These are phyloP conservation scores for Eudorina sp. DNA, from an alignment of 139 green algal species.

Conservation along the genomic window DNA sequence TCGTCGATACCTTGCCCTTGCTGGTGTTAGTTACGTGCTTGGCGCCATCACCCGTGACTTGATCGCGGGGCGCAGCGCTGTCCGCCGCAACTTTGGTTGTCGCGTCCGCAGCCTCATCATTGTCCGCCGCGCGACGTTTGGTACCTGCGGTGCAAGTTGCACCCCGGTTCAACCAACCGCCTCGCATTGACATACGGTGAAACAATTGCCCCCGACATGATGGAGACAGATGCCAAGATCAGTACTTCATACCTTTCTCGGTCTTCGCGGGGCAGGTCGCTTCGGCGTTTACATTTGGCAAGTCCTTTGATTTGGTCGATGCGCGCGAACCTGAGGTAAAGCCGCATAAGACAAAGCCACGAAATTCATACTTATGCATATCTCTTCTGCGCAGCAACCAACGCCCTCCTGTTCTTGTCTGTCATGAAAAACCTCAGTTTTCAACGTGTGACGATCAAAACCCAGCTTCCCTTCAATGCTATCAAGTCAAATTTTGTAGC, in stretches of 20 bases:
- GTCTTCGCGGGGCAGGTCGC: neutral
- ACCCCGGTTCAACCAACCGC: no score
- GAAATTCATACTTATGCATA: no score
- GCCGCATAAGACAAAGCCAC: neutral
- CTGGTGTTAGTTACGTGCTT: neutral
- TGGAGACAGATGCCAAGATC: neutral
- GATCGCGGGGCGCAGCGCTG: neutral
- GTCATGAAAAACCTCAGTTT: no score
- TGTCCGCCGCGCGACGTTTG: slow-evolving; percentile 1
- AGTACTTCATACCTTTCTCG: neutral
- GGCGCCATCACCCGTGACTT: no score
- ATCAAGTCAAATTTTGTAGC: no score
- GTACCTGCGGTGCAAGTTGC: neutral
- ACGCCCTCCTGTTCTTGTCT: no score
- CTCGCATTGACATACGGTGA: no score
- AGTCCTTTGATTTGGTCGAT: neutral
- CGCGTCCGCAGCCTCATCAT: neutral
- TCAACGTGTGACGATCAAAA: no score
- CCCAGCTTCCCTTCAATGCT: no score
- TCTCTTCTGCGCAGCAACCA: no score
- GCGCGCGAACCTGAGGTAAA: neutral
- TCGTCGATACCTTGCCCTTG: neutral
- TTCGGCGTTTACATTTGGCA: neutral
- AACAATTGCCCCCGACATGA: neutral
- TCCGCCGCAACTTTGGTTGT: neutral